Evolutionary conservation across 805 yeast genomes (phyloP).

Genomic region (Yamadazyma tumulicola): DNA sequence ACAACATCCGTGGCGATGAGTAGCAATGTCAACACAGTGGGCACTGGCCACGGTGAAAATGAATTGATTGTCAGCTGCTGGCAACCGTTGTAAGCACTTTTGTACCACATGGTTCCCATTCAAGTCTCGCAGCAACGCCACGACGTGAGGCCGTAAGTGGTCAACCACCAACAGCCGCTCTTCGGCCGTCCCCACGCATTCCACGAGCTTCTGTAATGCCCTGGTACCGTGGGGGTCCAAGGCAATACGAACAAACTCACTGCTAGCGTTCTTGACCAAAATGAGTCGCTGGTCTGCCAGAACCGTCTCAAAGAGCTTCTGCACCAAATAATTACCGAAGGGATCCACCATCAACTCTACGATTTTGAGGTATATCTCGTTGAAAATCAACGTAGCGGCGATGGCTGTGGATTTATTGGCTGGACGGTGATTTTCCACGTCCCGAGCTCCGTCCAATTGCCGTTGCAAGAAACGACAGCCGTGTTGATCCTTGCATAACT

Average conservation of each 20-base stretch:
- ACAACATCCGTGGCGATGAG: constrained; percentile 97
- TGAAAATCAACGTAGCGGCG: constrained; percentile 73
- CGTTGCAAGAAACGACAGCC: constrained; percentile 92
- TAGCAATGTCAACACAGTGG: constrained; percentile 77
- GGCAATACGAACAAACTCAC: constrained; percentile 75
- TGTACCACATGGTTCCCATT: constrained; percentile 98
- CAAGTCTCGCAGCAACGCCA: constrained; percentile 76
- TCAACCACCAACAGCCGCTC: constrained; percentile 65
- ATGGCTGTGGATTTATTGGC: constrained; percentile 24
- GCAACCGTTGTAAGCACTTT: constrained; percentile 76
- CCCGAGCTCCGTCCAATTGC: constrained; percentile 66
- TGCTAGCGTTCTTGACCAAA: constrained; percentile 67
- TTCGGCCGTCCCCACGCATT: constrained; percentile 66
- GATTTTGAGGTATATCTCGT: constrained; percentile 72
- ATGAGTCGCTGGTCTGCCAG: constrained; percentile 63
- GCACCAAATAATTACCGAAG: constrained; percentile 94
- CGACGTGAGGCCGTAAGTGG: constrained; percentile 67
- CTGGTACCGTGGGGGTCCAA: constrained; percentile 95
- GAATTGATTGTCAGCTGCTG: constrained; percentile 71
- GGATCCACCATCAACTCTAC: constrained; percentile 93
- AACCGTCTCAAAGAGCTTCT: constrained; percentile 80
- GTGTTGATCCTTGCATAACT: constrained; percentile 91
- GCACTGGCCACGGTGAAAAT: constrained; percentile 80
- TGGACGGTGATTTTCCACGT: constrained; percentile 17
- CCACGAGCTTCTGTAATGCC: constrained; percentile 89